Base-by-base conservation (phyloP, 2,329 filamentous ascomycete genomes). In the Fusarium lateritium region DNA sequence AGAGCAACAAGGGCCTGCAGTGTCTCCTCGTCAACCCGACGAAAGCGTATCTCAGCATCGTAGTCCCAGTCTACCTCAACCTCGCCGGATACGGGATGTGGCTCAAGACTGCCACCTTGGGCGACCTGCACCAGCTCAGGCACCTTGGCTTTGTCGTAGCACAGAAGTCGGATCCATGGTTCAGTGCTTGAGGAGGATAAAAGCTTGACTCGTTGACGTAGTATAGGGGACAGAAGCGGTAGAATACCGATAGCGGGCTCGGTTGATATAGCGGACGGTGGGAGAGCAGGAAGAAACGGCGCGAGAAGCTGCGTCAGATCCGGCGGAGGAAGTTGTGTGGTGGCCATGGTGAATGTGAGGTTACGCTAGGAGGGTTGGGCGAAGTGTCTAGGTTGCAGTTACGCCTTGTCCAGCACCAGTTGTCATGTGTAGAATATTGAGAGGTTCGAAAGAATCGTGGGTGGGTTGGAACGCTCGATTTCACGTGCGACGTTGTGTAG, bases 1-100 rank as follows among this genome's bases (percentile, higher is more conserved):
- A 94, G 79, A 5, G 86, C 84, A 8, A 92, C 83, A 31, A 92
- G 83, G 5, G 89, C 85, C 73, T 94, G 91, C 52, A 94, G 78
- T 0, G 92, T 96, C 79, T 96, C 93, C 44, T 86, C 80, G 73
- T 96, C 93, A 36, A 93, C 77, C n/a, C 92, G 84, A 62, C 88
- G 84, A 79, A 90, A 95, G 54, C 86, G 84, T 28, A 85, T 83
- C 62, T 88, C 83, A 9, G 88, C 85, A 58, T 93, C 91, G 58
- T 84, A 85, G 73, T 89, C 86, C 84, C 86, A 88, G 77, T 92
- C 89, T 21, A 94, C 80, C 79, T 95, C 92, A 55, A 95, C 87
- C 78, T 94, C 92, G 55, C 92, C 92, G 4, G 91, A 94, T 6
- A 91, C 88, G 5, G 93, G 93, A 74, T 96, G 93, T n/a, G 92